phyloP scores from a whole-genome alignment of 2,329 filamentous ascomycete genomes.

The Pseudonectria foliicola region DNA sequence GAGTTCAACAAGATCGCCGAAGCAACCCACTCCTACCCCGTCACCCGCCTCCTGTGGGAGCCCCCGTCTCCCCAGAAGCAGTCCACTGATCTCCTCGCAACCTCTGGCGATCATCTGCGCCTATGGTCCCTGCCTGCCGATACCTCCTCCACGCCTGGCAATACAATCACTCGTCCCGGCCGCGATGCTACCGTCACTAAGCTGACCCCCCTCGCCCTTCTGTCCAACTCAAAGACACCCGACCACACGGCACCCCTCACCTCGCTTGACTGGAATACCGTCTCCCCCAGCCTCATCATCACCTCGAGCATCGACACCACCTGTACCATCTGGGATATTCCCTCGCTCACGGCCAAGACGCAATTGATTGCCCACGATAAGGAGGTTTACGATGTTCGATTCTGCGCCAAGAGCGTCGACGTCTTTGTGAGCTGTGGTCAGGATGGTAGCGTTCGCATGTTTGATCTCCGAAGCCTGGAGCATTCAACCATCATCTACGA shows the following conservation, averaged over 20 bases:
- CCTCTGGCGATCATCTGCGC: conserved; percentile 87
- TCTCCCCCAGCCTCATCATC: conserved; percentile 94
- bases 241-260: conserved; percentile 96
- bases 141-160: conserved; percentile 47
- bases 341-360: conserved; percentile 93
- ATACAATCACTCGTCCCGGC: conserved; percentile 58
- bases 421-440: conserved; percentile 97
- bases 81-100: conserved; percentile 88
- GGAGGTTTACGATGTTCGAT: conserved; percentile 96
- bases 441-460: conserved; percentile 97
- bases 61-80: conserved; percentile 92
- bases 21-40: conserved; percentile 95
- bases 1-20: conserved; percentile 93
- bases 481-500: conserved; percentile 99
- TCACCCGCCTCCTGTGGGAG: conserved; percentile 93
- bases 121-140: conserved; percentile 85
- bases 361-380: conserved; percentile 98
- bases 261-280: conserved; percentile 95
- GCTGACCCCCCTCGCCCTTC: conserved; percentile 80
- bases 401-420: conserved; percentile 97
- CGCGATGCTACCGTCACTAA: conserved; percentile 61
- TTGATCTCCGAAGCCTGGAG: conserved; percentile 90
- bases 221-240: conserved; percentile 97
- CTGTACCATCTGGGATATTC: conserved; percentile 99
- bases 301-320: conserved; percentile 98